Base-by-base conservation (phyloP, 495 filamentous ascomycete species). In the Thermothielavioides terrestris region DNA sequence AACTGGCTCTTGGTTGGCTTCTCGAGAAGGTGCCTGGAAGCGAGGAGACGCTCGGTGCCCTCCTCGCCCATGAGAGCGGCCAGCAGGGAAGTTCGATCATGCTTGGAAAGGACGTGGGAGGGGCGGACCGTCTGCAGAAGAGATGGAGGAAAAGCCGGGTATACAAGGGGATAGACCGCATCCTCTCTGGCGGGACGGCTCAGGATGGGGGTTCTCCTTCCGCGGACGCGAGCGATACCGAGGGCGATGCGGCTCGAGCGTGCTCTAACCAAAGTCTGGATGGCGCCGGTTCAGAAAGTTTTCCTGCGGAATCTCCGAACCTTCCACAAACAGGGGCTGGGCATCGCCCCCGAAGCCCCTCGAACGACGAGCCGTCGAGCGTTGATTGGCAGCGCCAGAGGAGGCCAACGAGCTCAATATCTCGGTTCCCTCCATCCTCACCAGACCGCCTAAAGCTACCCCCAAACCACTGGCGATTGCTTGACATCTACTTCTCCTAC, bases 401-500 rank as follows among this genome's bases (percentile, higher is more conserved):
- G n/a, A n/a, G 42, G 42, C 12, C 44, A 30, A 6, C 63, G 59
- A 15, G 23, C 4, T n/a, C 18, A 30, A 30, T 37, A 5, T 37
- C 4, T 9, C 26, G 22, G 17, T 7, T 14, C 10, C 3, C 12
- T 4, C 25, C 38, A 25, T 20, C 30, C 0, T 28, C 47, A 10
- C 4, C 40, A 9, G 28, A 15, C 20, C 54, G 55, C 14, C 49
- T 77, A 6, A 68, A 68, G 43, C 68, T 85, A 2, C 84, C 84
- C 11, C 60, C 73, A 18, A 77, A 83, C 45, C 74, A 80, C 6
- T 84, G 82, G 56, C 75, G 77, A 25, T 64, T 88, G 3, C 66
- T 89, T 20, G 83, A 89, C 57, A 71, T 82, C 6, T 87, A 85
- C 57, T 87, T 87, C 57, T 78, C 83, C 3, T 77, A 80, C 45